A percentile compares a stretch with the other conserved stretches of the same genome.
Conservation (phyloP, 306 rosid species). For the Trichosanthes truncata region DNA sequence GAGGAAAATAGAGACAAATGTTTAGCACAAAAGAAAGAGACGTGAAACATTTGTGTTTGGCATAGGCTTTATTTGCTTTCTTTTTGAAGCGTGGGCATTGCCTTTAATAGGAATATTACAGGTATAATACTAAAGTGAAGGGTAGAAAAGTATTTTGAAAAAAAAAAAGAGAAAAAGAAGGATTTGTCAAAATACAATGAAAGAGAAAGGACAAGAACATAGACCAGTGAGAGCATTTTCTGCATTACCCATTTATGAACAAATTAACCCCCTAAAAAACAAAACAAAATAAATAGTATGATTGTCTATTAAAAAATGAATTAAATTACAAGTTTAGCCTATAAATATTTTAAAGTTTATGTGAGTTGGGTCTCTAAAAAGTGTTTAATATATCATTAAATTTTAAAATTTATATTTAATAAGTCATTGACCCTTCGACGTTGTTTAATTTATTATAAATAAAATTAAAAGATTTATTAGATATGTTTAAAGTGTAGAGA, state of each 20-base stretch:
- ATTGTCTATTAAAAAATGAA: too few species aligned
- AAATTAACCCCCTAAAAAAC: too few species aligned
- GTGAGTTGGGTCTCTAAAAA: too few species aligned
- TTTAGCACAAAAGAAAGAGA: not conserved
- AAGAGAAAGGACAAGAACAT: not conserved
- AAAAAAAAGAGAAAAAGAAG: not conserved
- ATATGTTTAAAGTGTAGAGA: too few species aligned
- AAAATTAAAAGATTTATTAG: too few species aligned
- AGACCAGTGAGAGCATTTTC: not conserved
- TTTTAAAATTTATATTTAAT: too few species aligned
- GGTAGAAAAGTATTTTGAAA: not conserved
- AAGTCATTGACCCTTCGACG: too few species aligned
- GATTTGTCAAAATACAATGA: not conserved
- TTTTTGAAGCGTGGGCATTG: not conserved
- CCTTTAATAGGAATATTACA: slow-evolving; percentile 1
- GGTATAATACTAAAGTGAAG: not conserved
- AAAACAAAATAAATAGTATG: too few species aligned
- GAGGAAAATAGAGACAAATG: not conserved
- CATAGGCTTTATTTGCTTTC: not conserved
- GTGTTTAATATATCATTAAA: too few species aligned
- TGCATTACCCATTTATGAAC: not conserved
- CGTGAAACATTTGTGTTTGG: not conserved
- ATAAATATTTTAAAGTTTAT: too few species aligned
- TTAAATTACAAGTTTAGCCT: too few species aligned
- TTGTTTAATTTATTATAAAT: too few species aligned